A percentile compares a stretch with the other conserved stretches of the same genome.
Evolutionary conservation across 83 land plant species (phyloP).

Genomic region (Isoetes engelmannii): DNA sequence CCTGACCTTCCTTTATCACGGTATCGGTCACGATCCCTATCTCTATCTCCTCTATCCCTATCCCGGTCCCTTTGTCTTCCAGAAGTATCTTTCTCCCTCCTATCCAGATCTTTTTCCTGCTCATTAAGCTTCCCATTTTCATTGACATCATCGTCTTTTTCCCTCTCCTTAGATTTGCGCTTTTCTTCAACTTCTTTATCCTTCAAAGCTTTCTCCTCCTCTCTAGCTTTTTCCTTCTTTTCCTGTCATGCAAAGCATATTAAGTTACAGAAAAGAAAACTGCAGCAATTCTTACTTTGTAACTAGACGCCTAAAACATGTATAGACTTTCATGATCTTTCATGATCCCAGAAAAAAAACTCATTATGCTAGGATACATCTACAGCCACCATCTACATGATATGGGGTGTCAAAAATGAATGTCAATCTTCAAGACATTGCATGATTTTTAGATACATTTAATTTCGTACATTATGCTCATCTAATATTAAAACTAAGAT

Average conservation of each 20-base stretch:
- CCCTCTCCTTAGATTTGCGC: constrained; percentile 29
- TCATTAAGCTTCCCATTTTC: constrained; percentile 13
- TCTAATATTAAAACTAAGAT: no score
- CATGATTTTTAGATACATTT: no score
- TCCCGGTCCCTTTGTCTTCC: constrained; percentile 23
- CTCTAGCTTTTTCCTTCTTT: constrained; percentile 62
- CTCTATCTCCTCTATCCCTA: constrained; percentile 5
- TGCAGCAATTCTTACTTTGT: no score
- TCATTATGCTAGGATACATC: neutral
- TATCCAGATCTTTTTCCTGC: constrained; percentile 17
- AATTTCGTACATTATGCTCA: no score
- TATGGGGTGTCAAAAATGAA: neutral
- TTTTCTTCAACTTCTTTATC: constrained; percentile 64
- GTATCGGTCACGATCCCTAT: neutral
- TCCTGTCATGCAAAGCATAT: constrained; percentile 27
- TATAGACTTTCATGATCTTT: constrained; percentile 8
- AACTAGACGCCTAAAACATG: neutral
- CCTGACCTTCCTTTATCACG: constrained; percentile 4
- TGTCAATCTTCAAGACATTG: neutral
- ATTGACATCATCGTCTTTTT: constrained; percentile 16
- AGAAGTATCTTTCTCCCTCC: constrained; percentile 16
- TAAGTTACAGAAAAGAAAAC: no score
- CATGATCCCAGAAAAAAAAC: neutral
- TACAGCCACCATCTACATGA: neutral
- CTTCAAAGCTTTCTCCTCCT: constrained; percentile 51